phyloP scores from a whole-genome alignment of 2,329 filamentous ascomycete genomes.

The Simplicillium sp. region DNA sequence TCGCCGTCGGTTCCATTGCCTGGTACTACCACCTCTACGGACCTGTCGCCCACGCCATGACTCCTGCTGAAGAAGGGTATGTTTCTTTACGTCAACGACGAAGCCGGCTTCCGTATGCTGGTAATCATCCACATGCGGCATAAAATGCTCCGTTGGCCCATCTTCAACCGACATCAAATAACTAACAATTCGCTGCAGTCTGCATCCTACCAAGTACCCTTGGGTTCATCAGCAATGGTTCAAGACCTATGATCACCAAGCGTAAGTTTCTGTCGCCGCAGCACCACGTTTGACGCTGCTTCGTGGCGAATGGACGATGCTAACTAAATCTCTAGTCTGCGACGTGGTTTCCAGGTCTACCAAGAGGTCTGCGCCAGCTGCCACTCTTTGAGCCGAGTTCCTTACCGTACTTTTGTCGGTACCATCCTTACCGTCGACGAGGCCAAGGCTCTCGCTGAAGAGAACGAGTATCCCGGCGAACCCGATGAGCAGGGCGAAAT shows the following conservation, averaged over 20 bases:
- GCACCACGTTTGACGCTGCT: constrained; percentile 1
- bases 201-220: constrained; percentile 85
- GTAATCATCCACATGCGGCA: constrained; percentile 6
- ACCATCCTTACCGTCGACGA: constrained; percentile 91
- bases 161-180: neutral
- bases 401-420: constrained; percentile 88
- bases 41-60: constrained; percentile 76
- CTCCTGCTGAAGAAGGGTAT: constrained; percentile 96
- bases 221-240: constrained; percentile 89
- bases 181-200: constrained; percentile 43
- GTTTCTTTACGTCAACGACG: constrained; percentile 27
- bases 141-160: constrained; percentile 2
- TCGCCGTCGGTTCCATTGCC: constrained; percentile 80
- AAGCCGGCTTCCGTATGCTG: neutral
- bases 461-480: constrained; percentile 97
- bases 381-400: constrained; percentile 91
- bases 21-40: constrained; percentile 99
- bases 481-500: constrained; percentile 97
- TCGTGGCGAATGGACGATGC: neutral
- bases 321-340: constrained; percentile 52
- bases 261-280: constrained; percentile 51
- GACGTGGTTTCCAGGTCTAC: constrained; percentile 99
- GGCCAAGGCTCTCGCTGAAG: constrained; percentile 93
- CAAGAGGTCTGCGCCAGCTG: constrained; percentile 95
- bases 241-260: constrained; percentile 95